These are phyloP conservation scores for Penicillium canariense DNA, from an alignment of 495 filamentous ascomycete genomes.

Conservation along the genomic window DNA sequence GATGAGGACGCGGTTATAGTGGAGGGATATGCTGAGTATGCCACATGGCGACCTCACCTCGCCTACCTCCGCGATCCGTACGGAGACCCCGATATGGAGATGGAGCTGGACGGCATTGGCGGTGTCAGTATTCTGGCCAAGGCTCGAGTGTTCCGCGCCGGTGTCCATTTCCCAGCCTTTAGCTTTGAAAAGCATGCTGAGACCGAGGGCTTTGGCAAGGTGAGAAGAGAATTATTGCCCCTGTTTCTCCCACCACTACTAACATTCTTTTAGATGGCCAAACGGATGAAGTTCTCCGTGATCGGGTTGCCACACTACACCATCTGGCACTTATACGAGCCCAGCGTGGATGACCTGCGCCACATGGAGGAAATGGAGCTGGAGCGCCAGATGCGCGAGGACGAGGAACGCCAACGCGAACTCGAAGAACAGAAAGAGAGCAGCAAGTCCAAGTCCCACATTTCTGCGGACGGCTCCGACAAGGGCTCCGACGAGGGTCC, in stretches of 20 bases:
- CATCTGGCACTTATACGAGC: conserved; percentile 99
- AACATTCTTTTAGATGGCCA: conserved; percentile 75
- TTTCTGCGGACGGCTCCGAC: background rate
- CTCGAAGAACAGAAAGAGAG: conserved; percentile 48
- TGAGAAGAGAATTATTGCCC: conserved; percentile 34
- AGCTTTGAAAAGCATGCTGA: conserved; percentile 99
- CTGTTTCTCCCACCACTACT: conserved; percentile 20
- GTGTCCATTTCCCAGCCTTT: conserved; percentile 97
- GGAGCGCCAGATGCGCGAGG: conserved; percentile 69
- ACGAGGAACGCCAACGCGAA: conserved; percentile 70
- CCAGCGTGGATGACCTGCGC: conserved; percentile 91
- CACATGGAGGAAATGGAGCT: conserved; percentile 98
- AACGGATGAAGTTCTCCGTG: conserved; percentile 93
- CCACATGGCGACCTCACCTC: conserved; percentile 96
- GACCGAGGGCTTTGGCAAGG: conserved; percentile 98
- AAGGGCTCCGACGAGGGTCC: conserved; percentile 20
- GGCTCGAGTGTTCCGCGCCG: conserved; percentile 88
- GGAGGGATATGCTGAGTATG: conserved; percentile 98
- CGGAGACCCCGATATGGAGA: conserved; percentile 98
- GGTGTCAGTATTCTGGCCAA: conserved; percentile 98
- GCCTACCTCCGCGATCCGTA: conserved; percentile 97
- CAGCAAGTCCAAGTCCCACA: conserved; percentile 6
- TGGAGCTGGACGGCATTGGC: conserved; percentile 98
- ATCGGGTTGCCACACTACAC: conserved; percentile 96
- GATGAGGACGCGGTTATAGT: conserved; percentile 99